A percentile compares a stretch with the other conserved stretches of the same genome.
phyloP scores from a whole-genome alignment of 2,329 filamentous ascomycete genomes.

The Amphichorda felina region DNA sequence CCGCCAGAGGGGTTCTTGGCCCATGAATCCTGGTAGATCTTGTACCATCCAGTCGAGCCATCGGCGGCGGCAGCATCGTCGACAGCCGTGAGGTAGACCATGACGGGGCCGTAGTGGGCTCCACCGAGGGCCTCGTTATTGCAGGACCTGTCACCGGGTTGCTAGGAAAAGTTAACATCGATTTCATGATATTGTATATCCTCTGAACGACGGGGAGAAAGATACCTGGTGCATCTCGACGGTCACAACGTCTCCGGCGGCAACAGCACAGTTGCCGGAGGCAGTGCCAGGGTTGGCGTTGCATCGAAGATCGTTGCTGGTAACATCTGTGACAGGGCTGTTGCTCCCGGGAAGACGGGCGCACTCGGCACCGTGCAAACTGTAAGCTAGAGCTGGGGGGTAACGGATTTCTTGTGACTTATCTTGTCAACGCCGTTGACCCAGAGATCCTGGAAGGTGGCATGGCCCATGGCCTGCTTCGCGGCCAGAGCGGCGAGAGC shows the following conservation, averaged over 20 bases:
- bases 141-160: slow-evolving; percentile 33
- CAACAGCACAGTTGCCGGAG: slow-evolving; percentile 30
- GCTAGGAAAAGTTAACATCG: slow-evolving; percentile 14
- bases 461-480: slow-evolving; percentile 28
- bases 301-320: slow-evolving; percentile 28
- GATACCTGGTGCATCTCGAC: slow-evolving; percentile 44
- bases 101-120: slow-evolving; percentile 40
- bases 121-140: slow-evolving; percentile 38
- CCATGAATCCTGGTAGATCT: slow-evolving; percentile 37
- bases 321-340: slow-evolving; percentile 34
- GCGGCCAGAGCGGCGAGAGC: slow-evolving; percentile 19
- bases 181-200: not conserved
- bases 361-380: slow-evolving; percentile 25
- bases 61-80: slow-evolving; percentile 30
- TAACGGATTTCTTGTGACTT: slow-evolving; percentile 10
- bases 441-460: slow-evolving; percentile 38
- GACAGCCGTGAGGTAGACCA: slow-evolving; percentile 39
- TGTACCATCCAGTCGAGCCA: slow-evolving; percentile 35
- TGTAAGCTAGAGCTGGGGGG: slow-evolving; percentile 9
- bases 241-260: slow-evolving; percentile 35
- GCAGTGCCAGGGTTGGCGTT: slow-evolving; percentile 26
- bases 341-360: slow-evolving; percentile 37
- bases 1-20: slow-evolving; percentile 13
- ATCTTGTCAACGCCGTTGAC: slow-evolving; percentile 27
- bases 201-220: not conserved